phyloP scores from a whole-genome alignment of 1,284 basidiomycete genomes.

The Kwoniella shivajii region DNA sequence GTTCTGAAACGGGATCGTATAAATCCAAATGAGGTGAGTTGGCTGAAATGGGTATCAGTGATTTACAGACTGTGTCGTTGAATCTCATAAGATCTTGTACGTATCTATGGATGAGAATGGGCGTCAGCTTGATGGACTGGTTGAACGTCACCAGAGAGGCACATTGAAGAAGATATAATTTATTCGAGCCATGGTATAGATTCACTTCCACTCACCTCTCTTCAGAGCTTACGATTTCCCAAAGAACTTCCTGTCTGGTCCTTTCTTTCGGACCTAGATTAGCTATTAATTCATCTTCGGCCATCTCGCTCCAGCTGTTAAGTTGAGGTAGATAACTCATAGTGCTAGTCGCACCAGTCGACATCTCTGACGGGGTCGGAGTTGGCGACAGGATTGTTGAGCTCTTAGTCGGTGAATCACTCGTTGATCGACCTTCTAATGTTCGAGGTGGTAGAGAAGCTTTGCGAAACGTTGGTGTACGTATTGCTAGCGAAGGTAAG shows the following conservation, averaged over 20 bases:
- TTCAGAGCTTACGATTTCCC: slow-evolving; percentile 97
- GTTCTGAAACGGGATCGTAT: slow-evolving; percentile 50
- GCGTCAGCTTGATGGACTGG: no score
- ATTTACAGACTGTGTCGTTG: slow-evolving; percentile 89
- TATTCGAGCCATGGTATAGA: no score
- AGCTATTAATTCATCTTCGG: slow-evolving; percentile 89
- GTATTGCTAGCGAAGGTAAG: slow-evolving; percentile 11
- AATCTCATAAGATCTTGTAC: slow-evolving; percentile 85
- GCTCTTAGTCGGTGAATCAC: slow-evolving; percentile 18
- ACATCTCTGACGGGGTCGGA: slow-evolving; percentile 32
- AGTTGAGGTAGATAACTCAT: slow-evolving; percentile 59
- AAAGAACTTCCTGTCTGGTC: slow-evolving; percentile 93
- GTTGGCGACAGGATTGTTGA: slow-evolving; percentile 25
- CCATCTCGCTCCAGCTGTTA: slow-evolving; percentile 91
- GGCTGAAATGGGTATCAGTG: slow-evolving; percentile 75
- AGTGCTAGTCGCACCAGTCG: slow-evolving; percentile 13
- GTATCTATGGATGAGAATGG: no score
- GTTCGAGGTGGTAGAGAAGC: slow-evolving; percentile 18
- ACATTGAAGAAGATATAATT: no score
- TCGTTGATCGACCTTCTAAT: background rate
- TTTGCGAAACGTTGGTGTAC: slow-evolving; percentile 25
- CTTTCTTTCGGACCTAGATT: slow-evolving; percentile 91
- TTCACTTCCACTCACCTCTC: slow-evolving; percentile 75
- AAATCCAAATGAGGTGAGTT: slow-evolving; percentile 58
- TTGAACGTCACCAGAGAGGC: no score